Percentiles rank a stretch among this genome's conserved stretches.
Conservation (phyloP, 495 filamentous ascomycete genomes). For the Venustampulla echinocandica region DNA sequence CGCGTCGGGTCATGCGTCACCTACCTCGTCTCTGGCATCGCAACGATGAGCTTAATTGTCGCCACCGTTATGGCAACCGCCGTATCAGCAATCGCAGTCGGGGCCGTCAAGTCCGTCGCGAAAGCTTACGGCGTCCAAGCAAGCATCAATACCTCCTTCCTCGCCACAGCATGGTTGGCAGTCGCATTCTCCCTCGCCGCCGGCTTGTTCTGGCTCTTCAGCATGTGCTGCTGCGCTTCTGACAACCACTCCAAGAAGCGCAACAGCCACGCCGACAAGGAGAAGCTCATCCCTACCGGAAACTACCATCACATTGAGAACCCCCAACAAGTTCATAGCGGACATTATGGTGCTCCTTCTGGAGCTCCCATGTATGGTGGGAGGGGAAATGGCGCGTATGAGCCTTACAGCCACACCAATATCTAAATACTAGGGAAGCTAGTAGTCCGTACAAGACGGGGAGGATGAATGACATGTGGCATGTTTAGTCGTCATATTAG, state of each 20-base stretch:
- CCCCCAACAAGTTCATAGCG: constrained; percentile 16
- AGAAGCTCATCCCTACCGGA: constrained; percentile 39
- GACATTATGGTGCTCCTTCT: constrained; percentile 9
- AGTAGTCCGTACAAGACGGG: too few species aligned
- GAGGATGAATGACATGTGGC: too few species aligned
- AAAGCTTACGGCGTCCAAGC: constrained; percentile 58
- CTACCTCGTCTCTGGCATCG: constrained; percentile 38
- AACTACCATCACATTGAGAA: constrained; percentile 39
- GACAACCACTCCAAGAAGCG: constrained; percentile 14
- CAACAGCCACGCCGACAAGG: constrained; percentile 25
- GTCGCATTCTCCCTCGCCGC: constrained; percentile 65
- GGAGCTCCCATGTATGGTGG: constrained; percentile 19
- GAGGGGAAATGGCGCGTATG: constrained; percentile 39
- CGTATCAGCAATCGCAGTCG: constrained; percentile 52
- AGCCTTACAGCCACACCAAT: constrained; percentile 43
- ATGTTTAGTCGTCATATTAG: too few species aligned
- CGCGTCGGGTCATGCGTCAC: constrained; percentile 40
- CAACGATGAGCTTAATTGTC: constrained; percentile 52
- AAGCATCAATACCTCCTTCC: constrained; percentile 56
- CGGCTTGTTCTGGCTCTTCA: constrained; percentile 82
- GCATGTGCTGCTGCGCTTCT: constrained; percentile 74
- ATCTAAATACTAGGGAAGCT: too few species aligned
- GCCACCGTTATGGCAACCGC: constrained; percentile 54
- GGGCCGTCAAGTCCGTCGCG: constrained; percentile 55
- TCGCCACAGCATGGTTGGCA: constrained; percentile 66